Evolutionary conservation across 208 protist genomes (phyloP), one percentile per base, ranked within the genome.

Genomic region (Trypanosoma congolense): DNA sequence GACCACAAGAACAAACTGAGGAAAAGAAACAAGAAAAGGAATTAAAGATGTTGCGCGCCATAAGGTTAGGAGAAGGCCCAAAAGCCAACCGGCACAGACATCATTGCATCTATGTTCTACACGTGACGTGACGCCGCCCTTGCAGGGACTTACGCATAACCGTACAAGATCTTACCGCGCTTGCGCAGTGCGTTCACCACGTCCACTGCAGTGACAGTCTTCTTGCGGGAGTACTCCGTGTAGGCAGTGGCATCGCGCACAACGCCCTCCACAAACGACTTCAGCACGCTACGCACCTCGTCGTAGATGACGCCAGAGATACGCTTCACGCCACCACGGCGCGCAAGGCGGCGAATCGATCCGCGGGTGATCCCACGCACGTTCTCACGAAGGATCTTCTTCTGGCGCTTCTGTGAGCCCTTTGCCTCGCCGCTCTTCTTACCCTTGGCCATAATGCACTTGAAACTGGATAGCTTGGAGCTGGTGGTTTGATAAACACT

Each of bases 221-320:
- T 38, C 12, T 38, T 38, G 33, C 33, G 33, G 33, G 33, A 38
- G 33, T 38, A 38, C 33, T 38, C 33, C 6, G 33, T 38, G 33
- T 38, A 38, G 6, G 33, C 33, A 6, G 33, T 38, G 9, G 33
- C 33, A 38, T 38, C 33, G 12, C 33, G 33, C 6, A 38, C 33
- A 38, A 38, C 33, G 12, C 33, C 33, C 33, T 38, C 33, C 33
- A 38, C 33, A 56, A 88, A 88, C 18, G 19, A 38, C 66, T 89
- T 92, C 40, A 96, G 77, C 49, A 49, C 66, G 68, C 38, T 30
- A 78, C 77, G 45, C 35, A 56, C 54, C 81, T 87, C 74, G 61
- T 87, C 84, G 55, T 83, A 80, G 40, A 88, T 45, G 30, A 88
- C 76, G n/a, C 57, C 49, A 38, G 81, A 71, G 14, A 88, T 47